phyloP scores from a whole-genome alignment of 495 filamentous ascomycete genomes.

The Talaromyces trachyspermus region DNA sequence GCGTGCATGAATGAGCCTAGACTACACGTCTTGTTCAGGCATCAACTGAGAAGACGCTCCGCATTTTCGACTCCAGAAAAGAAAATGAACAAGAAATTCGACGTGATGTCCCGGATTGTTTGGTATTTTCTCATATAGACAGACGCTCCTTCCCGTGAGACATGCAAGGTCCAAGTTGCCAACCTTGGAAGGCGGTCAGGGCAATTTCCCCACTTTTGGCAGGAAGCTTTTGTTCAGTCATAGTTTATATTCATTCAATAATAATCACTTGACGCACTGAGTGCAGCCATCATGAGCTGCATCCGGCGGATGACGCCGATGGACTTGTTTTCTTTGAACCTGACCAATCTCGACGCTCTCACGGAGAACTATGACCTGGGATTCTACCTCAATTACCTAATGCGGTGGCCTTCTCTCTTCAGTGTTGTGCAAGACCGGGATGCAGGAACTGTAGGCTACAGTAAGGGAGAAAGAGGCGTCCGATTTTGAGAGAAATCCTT shows the following conservation, averaged over 20 bases:
- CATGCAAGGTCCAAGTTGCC: too few relatives aligned
- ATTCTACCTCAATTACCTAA: constrained; percentile 93
- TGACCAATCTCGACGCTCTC: constrained; percentile 78
- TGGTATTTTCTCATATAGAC: background rate
- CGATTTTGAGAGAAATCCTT: background rate
- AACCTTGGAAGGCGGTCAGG: constrained; percentile 7
- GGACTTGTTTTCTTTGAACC: constrained; percentile 78
- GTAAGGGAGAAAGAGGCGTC: constrained; percentile 41
- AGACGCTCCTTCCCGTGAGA: background rate
- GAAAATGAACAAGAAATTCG: too few relatives aligned
- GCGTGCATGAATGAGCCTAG: too few relatives aligned
- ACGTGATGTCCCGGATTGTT: background rate
- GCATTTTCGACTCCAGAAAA: too few relatives aligned
- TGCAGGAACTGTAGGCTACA: constrained; percentile 86
- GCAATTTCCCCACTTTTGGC: background rate
- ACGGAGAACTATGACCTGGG: constrained; percentile 93
- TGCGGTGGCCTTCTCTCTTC: constrained; percentile 91
- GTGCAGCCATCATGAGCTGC: constrained; percentile 49
- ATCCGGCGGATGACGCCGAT: constrained; percentile 61
- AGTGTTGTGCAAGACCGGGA: constrained; percentile 72
- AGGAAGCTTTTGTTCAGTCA: background rate
- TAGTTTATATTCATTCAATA: background rate
- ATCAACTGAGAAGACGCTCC: too few relatives aligned
- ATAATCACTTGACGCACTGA: too few relatives aligned
- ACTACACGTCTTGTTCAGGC: too few relatives aligned